Conservation (phyloP, 257 asterid species). For the Penstemon eatonii region DNA sequence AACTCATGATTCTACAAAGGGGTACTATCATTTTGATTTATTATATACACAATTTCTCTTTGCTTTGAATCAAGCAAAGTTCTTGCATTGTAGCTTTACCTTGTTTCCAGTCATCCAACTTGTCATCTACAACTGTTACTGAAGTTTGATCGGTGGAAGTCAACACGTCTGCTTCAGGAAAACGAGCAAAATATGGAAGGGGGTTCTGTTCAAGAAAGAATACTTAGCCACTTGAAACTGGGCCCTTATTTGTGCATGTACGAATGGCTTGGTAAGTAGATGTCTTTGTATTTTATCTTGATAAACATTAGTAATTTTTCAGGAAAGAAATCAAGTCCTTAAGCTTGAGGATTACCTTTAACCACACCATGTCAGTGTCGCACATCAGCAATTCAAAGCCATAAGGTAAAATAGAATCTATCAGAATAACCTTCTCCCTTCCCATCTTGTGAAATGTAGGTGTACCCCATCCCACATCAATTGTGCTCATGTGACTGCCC, state of each 20-base stretch:
- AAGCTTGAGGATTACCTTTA: conserved; percentile 67
- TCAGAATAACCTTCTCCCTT: conserved; percentile 85
- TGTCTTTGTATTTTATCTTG: background rate
- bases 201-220: conserved; percentile 73
- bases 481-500: conserved; percentile 99
- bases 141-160: conserved; percentile 91
- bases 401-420: conserved; percentile 79
- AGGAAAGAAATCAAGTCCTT: conserved; percentile 20
- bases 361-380: conserved; percentile 99
- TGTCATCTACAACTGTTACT: conserved; percentile 91
- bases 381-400: conserved; percentile 97
- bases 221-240: conserved; percentile 14
- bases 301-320: background rate
- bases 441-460: conserved; percentile 97
- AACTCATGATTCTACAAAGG: conserved; percentile 8
- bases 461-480: conserved; percentile 97
- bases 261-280: conserved; percentile 16
- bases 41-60: background rate
- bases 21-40: conserved; percentile 8
- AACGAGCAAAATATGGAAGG: conserved; percentile 90
- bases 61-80: conserved; percentile 27
- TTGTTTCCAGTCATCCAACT: conserved; percentile 84
- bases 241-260: too few relatives aligned
- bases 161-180: conserved; percentile 95
- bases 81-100: conserved; percentile 49